Evolutionary conservation across 441 rosid genomes (phyloP), one percentile per base, ranked within the genome.

Genomic region (Macaranga tanarius): DNA sequence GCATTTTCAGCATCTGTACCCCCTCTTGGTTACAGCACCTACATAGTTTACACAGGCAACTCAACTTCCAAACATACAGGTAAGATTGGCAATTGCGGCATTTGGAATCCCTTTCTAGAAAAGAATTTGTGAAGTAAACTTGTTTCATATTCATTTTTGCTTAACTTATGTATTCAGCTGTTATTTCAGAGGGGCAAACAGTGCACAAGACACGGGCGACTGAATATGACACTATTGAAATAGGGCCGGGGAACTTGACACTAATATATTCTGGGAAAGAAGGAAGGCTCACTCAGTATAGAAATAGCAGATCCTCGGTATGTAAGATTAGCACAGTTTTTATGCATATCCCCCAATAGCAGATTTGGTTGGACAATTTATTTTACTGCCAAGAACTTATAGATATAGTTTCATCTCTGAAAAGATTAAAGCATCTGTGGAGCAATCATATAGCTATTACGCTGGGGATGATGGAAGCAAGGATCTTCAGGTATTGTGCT

Each of bases 11-110:
- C 79, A 28, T 86, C 93, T 73, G 88, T 88, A 25, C 97, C 97
- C 60, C 94, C 99, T 70, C 90, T 96, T 76, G 97, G 98, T 79
- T 96, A 88, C 88, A 87, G 78, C 79, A 92, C 95, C 55, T 93
- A 93, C 79, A 81, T 82, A 42, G 79, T 96, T 77, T 86, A 90
- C 25, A 69, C 62, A 61, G 72, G 82, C 75, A 77, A 80, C 79
- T 80, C 88, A 23, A 65, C 72, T 66, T 63, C 86, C 76, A 83
- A 83, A 77, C 75, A 31, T 54, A 67, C 86, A 84, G 92, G 96
- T 88, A 61, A 65, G 23, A 34, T 25, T 38, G 59, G 69, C 28
- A 70, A 12, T 75, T 60, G 40, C 69, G 44, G 40, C 45, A 38
- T 51, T 51, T 62, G 58, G 63, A 68, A 56, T 22, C 34, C 4